phyloP scores from a whole-genome alignment of 108 stramenopile genomes.

The Cylindrotheca closterium region DNA sequence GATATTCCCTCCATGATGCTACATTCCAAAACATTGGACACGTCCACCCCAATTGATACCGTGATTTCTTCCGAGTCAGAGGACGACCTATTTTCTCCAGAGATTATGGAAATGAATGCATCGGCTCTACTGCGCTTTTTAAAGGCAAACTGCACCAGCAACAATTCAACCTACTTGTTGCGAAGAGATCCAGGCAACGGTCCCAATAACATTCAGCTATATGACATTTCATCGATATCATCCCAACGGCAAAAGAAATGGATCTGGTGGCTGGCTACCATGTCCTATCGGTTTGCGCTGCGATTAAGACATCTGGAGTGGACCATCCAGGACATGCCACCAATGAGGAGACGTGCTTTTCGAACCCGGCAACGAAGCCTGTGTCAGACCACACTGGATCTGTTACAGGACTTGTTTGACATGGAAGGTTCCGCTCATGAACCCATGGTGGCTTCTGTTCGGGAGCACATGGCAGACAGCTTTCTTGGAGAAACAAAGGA shows the following conservation, averaged over 20 bases:
- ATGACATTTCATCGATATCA: slow-evolving; percentile 79
- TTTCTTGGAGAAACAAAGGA: slow-evolving; percentile 52
- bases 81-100: slow-evolving; percentile 63
- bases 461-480: slow-evolving; percentile 80
- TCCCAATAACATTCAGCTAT: slow-evolving; percentile 71
- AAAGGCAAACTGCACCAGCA: slow-evolving; percentile 76
- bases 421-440: slow-evolving; percentile 85
- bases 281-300: slow-evolving; percentile 80
- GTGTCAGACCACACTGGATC: slow-evolving; percentile 64
- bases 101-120: slow-evolving; percentile 89
- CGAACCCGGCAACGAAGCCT: slow-evolving; percentile 78
- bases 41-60: slow-evolving; percentile 33
- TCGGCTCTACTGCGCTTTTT: slow-evolving; percentile 74
- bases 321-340: slow-evolving; percentile 10
- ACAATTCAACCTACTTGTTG: slow-evolving; percentile 81
- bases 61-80: slow-evolving; percentile 5
- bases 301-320: slow-evolving; percentile 61
- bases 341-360: slow-evolving; percentile 48
- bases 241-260: slow-evolving; percentile 74
- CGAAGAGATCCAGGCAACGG: slow-evolving; percentile 37
- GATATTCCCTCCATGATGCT: slow-evolving; percentile 76
- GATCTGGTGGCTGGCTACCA: slow-evolving; percentile 86
- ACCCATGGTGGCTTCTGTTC: slow-evolving; percentile 70
- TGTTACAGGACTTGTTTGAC: slow-evolving; percentile 76
- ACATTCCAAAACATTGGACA: slow-evolving; percentile 67